These are phyloP conservation scores for Entonaema liquescens DNA, from an alignment of 495 filamentous ascomycete species.

Conservation along the genomic window DNA sequence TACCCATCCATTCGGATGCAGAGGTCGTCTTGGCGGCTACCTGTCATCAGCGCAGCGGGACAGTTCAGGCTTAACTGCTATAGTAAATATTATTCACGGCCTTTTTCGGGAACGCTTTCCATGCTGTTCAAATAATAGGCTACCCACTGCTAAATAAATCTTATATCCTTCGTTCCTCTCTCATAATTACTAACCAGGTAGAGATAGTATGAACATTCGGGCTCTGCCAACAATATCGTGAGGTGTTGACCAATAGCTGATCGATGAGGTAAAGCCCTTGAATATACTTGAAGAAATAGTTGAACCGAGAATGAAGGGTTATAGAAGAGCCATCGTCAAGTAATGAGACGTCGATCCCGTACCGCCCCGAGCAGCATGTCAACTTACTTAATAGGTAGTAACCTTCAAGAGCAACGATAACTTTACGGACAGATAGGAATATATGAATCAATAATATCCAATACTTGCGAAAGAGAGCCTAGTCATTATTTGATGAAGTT, in stretches of 20 bases:
- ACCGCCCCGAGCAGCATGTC: not conserved
- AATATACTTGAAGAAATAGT: too few species aligned
- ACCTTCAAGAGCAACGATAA: not conserved
- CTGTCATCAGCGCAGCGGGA: slow-evolving; percentile 23
- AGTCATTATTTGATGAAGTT: too few species aligned
- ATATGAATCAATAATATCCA: too few species aligned
- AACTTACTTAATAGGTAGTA: not conserved
- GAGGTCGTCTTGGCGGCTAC: slow-evolving; percentile 34
- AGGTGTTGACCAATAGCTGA: not conserved
- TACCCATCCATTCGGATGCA: slow-evolving; percentile 43
- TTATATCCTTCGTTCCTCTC: not conserved
- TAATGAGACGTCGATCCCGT: not conserved
- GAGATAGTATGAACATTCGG: not conserved
- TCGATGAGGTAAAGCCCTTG: too few species aligned
- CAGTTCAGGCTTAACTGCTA: slow-evolving; percentile 31
- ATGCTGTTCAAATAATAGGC: not conserved
- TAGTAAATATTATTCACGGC: slow-evolving; percentile 4
- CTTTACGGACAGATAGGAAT: not conserved
- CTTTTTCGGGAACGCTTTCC: slow-evolving; percentile 4
- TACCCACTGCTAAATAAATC: not conserved
- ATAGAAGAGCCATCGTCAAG: not conserved
- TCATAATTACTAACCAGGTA: not conserved
- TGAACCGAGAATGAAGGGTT: slow-evolving; percentile 7
- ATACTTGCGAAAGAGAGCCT: too few species aligned
- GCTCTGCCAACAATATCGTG: not conserved